Base-by-base conservation (phyloP, 805 yeast species). In the Starmerella apicola region DNA sequence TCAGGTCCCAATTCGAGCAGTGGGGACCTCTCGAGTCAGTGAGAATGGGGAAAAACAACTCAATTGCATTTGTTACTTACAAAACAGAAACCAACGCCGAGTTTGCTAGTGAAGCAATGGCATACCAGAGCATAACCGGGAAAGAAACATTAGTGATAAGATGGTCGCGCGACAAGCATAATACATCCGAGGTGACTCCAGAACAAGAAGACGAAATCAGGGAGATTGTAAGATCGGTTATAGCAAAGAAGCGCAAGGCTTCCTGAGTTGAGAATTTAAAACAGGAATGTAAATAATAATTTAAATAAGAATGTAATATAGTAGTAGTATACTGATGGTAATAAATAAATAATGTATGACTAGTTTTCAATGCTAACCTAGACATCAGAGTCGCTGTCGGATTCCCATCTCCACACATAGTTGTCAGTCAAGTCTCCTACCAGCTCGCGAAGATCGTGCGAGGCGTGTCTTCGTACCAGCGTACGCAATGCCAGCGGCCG, bases 91-190 rank as follows among this genome's bases (percentile, higher is more conserved):
- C 69, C 17, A 77, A 71, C 54, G 96, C 96, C 0, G 96, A 88
- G 57, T 91, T 88, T 65, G 95, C 95, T 0, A 82, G 83, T 52
- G 97, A 88, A 58, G 94, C 94, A 1, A 83, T 88, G 95, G 72
- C 78, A 29, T 77, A 78, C 32, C 97, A 88, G 57, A 69, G 81
- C 7, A 56, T 86, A 6, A 70, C 76, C 38, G 75, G 70, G 32
- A 69, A 71, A 42, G 94, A 81, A 46, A 70, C 77, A 0, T 59
- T 86, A 32, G 71, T 67, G 44, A 72, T 86, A 1, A 68, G 82
- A 47, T 86, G 97, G 97, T 94, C 96, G n/a, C 32, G 39, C 20
- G 17, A 13, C 6, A 4, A 22, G 4, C 8, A 19, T 3, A 18
- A 13, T 15, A 20, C 12, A 3, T 33, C n/a, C 5, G 21, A 17